These are phyloP conservation scores for Nannizzia gypsea DNA, from an alignment of 2,329 filamentous ascomycete genomes.

Conservation along the genomic window DNA sequence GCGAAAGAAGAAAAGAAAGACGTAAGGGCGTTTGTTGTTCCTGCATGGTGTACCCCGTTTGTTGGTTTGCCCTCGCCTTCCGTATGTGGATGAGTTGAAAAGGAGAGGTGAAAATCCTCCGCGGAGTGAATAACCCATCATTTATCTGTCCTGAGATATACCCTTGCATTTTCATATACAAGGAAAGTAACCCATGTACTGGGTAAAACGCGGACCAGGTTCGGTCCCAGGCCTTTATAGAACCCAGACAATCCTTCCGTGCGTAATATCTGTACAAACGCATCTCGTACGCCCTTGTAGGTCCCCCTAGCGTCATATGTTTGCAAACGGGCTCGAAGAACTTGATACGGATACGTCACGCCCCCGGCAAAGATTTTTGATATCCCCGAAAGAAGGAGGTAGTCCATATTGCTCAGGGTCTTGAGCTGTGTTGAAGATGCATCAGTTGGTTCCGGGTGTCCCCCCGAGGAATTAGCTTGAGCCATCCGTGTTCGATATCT, in stretches of 20 bases:
- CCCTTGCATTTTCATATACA: slow-evolving; percentile 88
- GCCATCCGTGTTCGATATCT: slow-evolving; percentile 42
- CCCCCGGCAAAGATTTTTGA: slow-evolving; percentile 84
- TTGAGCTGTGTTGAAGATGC: background rate
- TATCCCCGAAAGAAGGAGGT: slow-evolving; percentile 63
- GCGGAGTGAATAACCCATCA: background rate
- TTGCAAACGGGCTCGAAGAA: slow-evolving; percentile 77
- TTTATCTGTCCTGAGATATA: slow-evolving; percentile 34
- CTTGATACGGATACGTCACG: slow-evolving; percentile 89
- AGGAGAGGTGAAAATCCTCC: background rate
- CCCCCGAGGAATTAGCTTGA: background rate
- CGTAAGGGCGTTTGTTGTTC: background rate
- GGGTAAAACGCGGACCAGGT: slow-evolving; percentile 79
- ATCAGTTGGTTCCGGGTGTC: background rate
- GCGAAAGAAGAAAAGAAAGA: background rate
- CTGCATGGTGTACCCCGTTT: background rate
- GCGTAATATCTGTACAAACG: slow-evolving; percentile 59
- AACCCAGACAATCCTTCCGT: slow-evolving; percentile 75
- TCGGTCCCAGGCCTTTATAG: slow-evolving; percentile 82
- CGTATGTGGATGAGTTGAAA: no score
- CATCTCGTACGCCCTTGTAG: slow-evolving; percentile 63
- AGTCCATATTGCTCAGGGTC: slow-evolving; percentile 57
- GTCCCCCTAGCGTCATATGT: slow-evolving; percentile 67
- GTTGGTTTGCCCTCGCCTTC: background rate
- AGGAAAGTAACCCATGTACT: slow-evolving; percentile 95